A percentile compares a stretch with the other conserved stretches of the same genome.
Conservation (phyloP, 352 stramenopile genomes). For the Phytopythium montanum region DNA sequence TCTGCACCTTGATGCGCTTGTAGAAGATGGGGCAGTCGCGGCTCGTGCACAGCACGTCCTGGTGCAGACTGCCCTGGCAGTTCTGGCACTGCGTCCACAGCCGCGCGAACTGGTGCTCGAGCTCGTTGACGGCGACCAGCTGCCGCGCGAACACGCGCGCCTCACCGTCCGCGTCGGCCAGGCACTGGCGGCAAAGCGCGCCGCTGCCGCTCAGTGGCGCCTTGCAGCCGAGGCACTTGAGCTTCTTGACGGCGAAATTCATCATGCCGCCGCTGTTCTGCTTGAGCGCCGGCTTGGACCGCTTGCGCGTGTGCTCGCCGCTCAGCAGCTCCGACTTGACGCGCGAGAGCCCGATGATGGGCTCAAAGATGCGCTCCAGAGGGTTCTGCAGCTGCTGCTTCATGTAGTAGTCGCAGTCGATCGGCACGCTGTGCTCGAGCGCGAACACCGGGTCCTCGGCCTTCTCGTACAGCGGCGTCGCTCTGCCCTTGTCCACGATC, state of each 20-base stretch:
- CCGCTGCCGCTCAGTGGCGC: conserved; percentile 86
- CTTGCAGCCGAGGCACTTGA: conserved; percentile 98
- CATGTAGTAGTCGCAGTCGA: conserved; percentile 99
- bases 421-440: conserved; percentile 98
- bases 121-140: conserved; percentile 89
- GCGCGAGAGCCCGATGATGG: conserved; percentile 95
- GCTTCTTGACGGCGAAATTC: conserved; percentile 98
- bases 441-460: conserved; percentile 98
- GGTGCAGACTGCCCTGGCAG: conserved; percentile 97
- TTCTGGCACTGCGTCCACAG: conserved; percentile 99
- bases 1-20: conserved; percentile 99
- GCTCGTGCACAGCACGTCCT: conserved; percentile 94
- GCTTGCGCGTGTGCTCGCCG: conserved; percentile 97
- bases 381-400: conserved; percentile 98
- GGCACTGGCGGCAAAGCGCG: conserved; percentile 94
- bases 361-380: conserved; percentile 97
- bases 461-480: conserved; percentile 96
- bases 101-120: conserved; percentile 93
- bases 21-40: conserved; percentile 99
- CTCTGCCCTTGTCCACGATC: conserved; percentile 97
- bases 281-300: conserved; percentile 95
- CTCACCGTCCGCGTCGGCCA: conserved; percentile 85
- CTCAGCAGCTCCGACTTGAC: conserved; percentile 91
- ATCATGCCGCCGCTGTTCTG: conserved; percentile 97
- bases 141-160: conserved; percentile 95